Evolutionary conservation across 768 basidiomycete genomes (phyloP).

Genomic region (Chiua virens): DNA sequence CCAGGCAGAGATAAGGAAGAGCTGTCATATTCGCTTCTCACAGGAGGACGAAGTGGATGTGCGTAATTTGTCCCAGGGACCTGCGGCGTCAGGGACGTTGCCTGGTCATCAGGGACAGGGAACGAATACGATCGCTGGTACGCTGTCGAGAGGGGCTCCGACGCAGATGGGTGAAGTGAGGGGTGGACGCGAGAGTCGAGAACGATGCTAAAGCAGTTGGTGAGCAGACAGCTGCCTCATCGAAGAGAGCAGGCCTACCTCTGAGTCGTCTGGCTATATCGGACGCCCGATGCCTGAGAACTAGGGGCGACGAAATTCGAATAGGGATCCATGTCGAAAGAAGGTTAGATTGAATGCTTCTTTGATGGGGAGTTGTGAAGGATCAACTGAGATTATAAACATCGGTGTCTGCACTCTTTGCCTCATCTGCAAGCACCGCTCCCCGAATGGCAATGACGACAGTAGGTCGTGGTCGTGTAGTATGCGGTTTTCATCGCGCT

Average conservation of each 20-base stretch:
- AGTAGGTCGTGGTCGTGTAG: slow-evolving; percentile 16
- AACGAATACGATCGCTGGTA: slow-evolving; percentile 8
- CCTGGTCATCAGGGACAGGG: not conserved
- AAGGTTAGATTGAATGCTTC: slow-evolving; percentile 15
- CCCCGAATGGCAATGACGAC: slow-evolving; percentile 26
- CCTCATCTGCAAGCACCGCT: slow-evolving; percentile 23
- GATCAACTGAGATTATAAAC: slow-evolving; percentile 20
- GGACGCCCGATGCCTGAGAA: slow-evolving; percentile 3
- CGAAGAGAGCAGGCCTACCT: slow-evolving; percentile 15
- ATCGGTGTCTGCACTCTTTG: slow-evolving; percentile 13
- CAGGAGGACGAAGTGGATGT: slow-evolving; percentile 4
- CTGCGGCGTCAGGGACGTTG: not conserved
- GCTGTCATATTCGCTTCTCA: slow-evolving; percentile 5
- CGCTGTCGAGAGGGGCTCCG: not conserved
- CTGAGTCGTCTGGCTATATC: not conserved
- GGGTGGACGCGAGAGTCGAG: slow-evolving; percentile 1
- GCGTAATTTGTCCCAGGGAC: not conserved
- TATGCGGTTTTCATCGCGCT: slow-evolving; percentile 24
- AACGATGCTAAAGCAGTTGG: slow-evolving; percentile 9
- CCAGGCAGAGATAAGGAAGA: slow-evolving; percentile 1
- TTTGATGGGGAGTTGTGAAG: slow-evolving; percentile 21
- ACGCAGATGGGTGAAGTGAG: not conserved
- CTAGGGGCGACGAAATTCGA: slow-evolving; percentile 1
- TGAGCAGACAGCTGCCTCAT: slow-evolving; percentile 8
- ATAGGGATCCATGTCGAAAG: slow-evolving; percentile 18